These are phyloP conservation scores for Fistulifera pelliculosa DNA, from an alignment of 108 stramenopile genomes.

Conservation along the genomic window DNA sequence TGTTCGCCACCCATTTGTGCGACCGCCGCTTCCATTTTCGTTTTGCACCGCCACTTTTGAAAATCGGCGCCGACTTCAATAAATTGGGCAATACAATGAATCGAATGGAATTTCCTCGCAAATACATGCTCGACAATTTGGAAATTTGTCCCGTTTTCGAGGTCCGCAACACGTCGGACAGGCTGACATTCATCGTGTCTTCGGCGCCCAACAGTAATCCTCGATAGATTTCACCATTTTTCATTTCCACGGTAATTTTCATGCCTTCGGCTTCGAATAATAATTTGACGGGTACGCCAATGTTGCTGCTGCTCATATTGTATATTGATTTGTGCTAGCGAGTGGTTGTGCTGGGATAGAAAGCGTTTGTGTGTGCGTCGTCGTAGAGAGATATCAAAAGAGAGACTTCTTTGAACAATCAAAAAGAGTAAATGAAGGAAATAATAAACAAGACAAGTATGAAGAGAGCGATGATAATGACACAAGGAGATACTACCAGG, in stretches of 20 bases:
- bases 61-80: conserved; percentile 90
- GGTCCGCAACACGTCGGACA: conserved; percentile 76
- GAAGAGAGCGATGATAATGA: too few relatives aligned
- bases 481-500: too few relatives aligned
- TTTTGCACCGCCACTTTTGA: conserved; percentile 89
- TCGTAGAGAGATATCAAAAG: too few relatives aligned
- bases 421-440: too few relatives aligned
- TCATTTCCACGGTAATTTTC: conserved; percentile 95
- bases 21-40: conserved; percentile 68
- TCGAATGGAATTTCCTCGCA: conserved; percentile 88
- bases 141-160: conserved; percentile 74
- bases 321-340: background rate
- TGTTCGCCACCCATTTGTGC: conserved; percentile 12
- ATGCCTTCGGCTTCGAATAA: conserved; percentile 94
- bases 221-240: conserved; percentile 94
- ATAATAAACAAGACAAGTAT: too few relatives aligned
- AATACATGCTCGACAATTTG: conserved; percentile 68
- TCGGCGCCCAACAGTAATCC: conserved; percentile 90
- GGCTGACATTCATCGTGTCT: conserved; percentile 94
- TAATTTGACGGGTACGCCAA: conserved; percentile 92
- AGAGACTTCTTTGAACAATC: too few relatives aligned
- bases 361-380: too few relatives aligned
- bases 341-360: too few relatives aligned
- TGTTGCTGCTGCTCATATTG: conserved; percentile 31
- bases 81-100: conserved; percentile 94